phyloP scores from a whole-genome alignment of 805 yeast genomes.

The Lachancea lanzarotensis region DNA sequence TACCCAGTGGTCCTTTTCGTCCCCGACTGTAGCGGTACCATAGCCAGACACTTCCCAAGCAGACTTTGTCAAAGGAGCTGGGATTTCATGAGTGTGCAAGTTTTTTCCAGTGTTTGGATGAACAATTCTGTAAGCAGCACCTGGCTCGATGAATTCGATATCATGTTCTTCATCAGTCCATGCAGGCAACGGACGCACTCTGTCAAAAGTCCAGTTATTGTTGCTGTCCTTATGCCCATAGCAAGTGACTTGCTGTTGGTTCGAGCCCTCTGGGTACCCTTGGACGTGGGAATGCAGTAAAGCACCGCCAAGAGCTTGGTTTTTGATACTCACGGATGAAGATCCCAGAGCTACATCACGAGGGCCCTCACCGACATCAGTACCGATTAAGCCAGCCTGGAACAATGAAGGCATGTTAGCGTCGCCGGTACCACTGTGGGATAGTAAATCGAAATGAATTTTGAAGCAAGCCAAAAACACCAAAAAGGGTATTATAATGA shows the following conservation, averaged over 20 bases:
- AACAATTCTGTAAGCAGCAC: slow-evolving; percentile 60
- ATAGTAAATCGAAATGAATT: slow-evolving; percentile 66
- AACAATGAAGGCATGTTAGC: slow-evolving; percentile 73
- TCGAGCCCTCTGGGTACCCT: slow-evolving; percentile 82
- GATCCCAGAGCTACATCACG: slow-evolving; percentile 64
- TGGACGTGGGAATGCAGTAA: slow-evolving; percentile 85
- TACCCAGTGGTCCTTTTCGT: slow-evolving; percentile 83
- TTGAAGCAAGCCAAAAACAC: slow-evolving; percentile 65
- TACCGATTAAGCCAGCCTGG: slow-evolving; percentile 69
- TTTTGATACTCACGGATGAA: slow-evolving; percentile 40
- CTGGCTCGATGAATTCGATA: slow-evolving; percentile 44
- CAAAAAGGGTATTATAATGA: slow-evolving; percentile 55
- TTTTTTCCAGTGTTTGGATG: slow-evolving; percentile 69
- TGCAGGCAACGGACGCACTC: slow-evolving; percentile 39
- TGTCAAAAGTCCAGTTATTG: slow-evolving; percentile 72
- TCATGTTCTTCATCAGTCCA: slow-evolving; percentile 29
- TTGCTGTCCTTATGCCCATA: slow-evolving; percentile 85
- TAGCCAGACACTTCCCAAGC: slow-evolving; percentile 85
- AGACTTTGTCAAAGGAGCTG: slow-evolving; percentile 63
- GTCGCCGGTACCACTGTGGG: slow-evolving; percentile 76
- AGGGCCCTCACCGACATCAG: slow-evolving; percentile 59
- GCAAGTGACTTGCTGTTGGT: slow-evolving; percentile 91
- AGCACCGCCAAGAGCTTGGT: slow-evolving; percentile 71
- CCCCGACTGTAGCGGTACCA: slow-evolving; percentile 67
- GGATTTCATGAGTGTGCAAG: slow-evolving; percentile 74